These are phyloP conservation scores for Medakamo hakoo DNA, from an alignment of 139 green algal genomes.

Conservation along the genomic window DNA sequence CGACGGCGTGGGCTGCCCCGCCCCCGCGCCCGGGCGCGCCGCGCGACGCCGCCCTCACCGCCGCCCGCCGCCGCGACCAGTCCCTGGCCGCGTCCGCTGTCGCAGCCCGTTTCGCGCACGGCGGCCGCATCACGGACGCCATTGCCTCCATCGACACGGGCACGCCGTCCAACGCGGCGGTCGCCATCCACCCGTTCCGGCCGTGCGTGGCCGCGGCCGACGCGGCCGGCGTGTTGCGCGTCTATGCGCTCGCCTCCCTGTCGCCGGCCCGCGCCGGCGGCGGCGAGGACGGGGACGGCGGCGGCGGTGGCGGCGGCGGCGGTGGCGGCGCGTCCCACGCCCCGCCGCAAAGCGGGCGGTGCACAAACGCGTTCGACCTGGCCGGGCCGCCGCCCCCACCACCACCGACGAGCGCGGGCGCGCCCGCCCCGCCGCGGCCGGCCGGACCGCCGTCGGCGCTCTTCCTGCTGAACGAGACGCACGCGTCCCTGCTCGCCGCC, in stretches of 20 bases:
- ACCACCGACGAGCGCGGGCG: constrained; percentile 8
- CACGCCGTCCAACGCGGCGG: constrained; percentile 15
- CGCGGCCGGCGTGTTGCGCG: constrained; percentile 30
- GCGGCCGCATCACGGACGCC: constrained; percentile 9
- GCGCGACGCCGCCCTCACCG: constrained; percentile 1
- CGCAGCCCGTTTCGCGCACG: neutral
- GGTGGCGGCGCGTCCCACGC: neutral
- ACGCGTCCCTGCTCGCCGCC: constrained; percentile 44
- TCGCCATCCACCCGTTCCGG: constrained; percentile 61
- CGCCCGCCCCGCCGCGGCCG: neutral
- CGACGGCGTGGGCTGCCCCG: neutral
- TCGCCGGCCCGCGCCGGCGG: constrained; percentile 10
- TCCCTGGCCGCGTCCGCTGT: too few species aligned
- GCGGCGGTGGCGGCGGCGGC: neutral
- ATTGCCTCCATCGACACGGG: constrained; percentile 28
- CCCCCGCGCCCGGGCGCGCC: neutral
- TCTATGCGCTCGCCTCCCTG: constrained; percentile 31
- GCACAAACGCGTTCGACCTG: constrained; percentile 27
- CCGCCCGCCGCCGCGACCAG: neutral
- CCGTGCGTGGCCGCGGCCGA: constrained; percentile 38
- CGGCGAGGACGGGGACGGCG: constrained; percentile 10
- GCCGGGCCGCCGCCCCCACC: neutral
- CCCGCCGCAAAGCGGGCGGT: too few species aligned
- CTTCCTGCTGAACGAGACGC: constrained; percentile 56
- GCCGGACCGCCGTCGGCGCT: constrained; percentile 2